Evolutionary conservation across 345 rosid genomes (phyloP).

Genomic region (Eucalyptus sp.): DNA sequence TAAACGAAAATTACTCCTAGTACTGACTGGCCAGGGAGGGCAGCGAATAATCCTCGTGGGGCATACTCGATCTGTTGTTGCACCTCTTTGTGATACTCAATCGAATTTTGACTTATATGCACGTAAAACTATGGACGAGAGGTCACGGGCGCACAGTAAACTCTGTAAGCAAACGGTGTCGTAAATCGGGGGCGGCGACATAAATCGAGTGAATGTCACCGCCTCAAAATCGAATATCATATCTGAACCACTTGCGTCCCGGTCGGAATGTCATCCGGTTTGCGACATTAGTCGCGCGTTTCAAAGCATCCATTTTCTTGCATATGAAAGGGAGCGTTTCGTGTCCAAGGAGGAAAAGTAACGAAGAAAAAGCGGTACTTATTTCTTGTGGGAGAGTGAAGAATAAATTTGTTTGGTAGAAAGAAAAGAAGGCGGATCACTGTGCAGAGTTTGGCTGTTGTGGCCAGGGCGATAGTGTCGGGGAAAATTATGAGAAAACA

Average conservation of each 20-base stretch:
- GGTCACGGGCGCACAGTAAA: background rate
- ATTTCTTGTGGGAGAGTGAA: background rate
- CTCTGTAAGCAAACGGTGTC: background rate
- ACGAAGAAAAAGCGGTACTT: background rate
- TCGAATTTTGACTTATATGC: background rate
- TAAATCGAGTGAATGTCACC: background rate
- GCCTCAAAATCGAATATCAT: background rate
- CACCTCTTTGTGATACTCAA: background rate
- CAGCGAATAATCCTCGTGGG: background rate
- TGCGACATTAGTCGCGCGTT: background rate
- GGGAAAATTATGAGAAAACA: background rate
- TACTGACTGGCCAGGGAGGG: background rate
- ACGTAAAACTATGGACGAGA: background rate
- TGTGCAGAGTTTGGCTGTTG: background rate
- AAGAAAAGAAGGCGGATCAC: background rate
- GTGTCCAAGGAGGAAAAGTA: background rate
- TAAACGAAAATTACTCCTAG: background rate
- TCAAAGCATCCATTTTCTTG: background rate
- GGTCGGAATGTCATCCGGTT: background rate
- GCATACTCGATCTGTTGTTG: background rate
- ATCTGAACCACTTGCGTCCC: background rate
- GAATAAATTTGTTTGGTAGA: background rate
- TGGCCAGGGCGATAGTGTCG: background rate
- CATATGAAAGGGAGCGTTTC: background rate
- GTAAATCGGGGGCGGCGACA: background rate